Evolutionary conservation across 495 filamentous ascomycete genomes (phyloP).

Genomic region (Polyplosphaeria fusca): DNA sequence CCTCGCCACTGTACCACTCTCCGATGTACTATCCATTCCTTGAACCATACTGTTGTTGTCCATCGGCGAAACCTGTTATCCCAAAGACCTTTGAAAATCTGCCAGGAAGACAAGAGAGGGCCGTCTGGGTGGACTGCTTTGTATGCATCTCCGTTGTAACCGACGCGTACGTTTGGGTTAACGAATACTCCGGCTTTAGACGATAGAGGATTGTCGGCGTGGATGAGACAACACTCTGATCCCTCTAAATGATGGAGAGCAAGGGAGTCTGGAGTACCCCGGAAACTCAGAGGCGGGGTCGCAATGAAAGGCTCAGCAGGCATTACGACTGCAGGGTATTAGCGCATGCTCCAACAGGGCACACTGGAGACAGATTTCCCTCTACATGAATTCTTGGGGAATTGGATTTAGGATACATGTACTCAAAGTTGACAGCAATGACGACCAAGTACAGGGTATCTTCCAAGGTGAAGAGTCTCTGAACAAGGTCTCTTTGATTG

Average conservation of each 20-base stretch:
- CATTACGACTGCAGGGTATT: constrained; percentile 30
- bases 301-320: neutral
- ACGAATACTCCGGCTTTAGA: constrained; percentile 62
- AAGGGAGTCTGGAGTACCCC: constrained; percentile 28
- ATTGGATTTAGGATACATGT: no score
- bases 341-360: constrained; percentile 32
- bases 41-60: no score
- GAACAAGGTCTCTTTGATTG: no score
- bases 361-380: constrained; percentile 84
- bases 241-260: constrained; percentile 28
- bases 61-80: no score
- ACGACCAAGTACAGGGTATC: constrained; percentile 5
- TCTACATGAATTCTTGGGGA: no score
- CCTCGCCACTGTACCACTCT: constrained; percentile 35
- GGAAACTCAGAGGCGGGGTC: constrained; percentile 17
- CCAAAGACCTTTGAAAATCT: no score
- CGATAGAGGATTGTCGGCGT: constrained; percentile 38
- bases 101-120: no score
- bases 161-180: constrained; percentile 76
- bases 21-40: constrained; percentile 3
- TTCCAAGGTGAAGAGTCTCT: constrained; percentile 14
- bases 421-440: no score
- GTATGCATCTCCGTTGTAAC: constrained; percentile 55
- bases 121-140: no score
- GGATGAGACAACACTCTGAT: constrained; percentile 36